phyloP scores from a whole-genome alignment of 2,329 filamentous ascomycete species.

The Monosporascus sp. region DNA sequence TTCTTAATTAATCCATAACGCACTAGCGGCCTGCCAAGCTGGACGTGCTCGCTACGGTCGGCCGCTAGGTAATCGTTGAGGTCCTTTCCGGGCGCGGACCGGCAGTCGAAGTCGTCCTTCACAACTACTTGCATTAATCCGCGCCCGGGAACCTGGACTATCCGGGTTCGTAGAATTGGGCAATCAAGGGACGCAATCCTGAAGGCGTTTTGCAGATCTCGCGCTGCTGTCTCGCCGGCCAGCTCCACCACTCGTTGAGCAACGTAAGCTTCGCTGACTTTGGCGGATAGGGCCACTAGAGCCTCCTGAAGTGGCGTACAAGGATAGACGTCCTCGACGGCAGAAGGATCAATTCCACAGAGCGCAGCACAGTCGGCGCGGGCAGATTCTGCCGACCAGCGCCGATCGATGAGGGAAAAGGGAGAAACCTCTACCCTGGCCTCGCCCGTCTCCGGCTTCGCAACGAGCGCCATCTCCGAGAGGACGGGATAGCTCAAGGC shows the following conservation, averaged over 20 bases:
- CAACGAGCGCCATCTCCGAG: conserved; percentile 36
- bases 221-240: conserved; percentile 28
- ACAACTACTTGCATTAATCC: conserved; percentile 45
- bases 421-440: conserved; percentile 22
- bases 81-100: conserved; percentile 27
- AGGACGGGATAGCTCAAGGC: conserved; percentile 42
- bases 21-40: conserved; percentile 40
- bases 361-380: conserved; percentile 33
- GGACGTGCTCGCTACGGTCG: conserved; percentile 36
- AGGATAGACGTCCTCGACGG: conserved; percentile 47
- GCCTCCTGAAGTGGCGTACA: conserved; percentile 51
- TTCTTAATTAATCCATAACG: conserved; percentile 39
- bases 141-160: conserved; percentile 38
- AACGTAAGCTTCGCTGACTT: conserved; percentile 46
- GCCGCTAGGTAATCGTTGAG: conserved; percentile 35
- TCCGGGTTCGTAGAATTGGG: conserved; percentile 43
- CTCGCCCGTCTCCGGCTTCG: conserved; percentile 20
- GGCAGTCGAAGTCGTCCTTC: conserved; percentile 28
- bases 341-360: conserved; percentile 30
- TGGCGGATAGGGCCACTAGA: conserved; percentile 47
- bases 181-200: conserved; percentile 31
- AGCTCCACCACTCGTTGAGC: conserved; percentile 43
- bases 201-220: conserved; percentile 38
- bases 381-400: conserved; percentile 30
- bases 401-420: conserved; percentile 35